Evolutionary conservation across 106 monocot species (phyloP).

Genomic region (Acorus gramineus): DNA sequence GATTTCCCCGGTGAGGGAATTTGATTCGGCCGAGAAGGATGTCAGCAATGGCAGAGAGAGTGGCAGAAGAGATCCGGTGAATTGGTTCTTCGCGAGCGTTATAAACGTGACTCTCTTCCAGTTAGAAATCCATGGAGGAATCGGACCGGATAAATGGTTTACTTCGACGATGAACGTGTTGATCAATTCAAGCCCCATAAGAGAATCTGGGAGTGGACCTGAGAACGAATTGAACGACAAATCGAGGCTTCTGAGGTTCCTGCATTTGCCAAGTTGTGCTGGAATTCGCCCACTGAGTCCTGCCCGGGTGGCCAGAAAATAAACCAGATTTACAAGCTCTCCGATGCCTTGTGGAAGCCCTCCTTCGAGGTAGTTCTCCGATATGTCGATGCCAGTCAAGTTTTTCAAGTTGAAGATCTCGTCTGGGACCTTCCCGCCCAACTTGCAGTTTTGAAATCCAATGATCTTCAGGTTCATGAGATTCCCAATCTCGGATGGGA

Average conservation of each 20-base stretch:
- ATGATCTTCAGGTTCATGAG: constrained; percentile 43
- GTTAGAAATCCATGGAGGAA: constrained; percentile 61
- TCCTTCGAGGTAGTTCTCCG: constrained; percentile 67
- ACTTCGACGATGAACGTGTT: constrained; percentile 60
- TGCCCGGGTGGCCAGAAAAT: constrained; percentile 49
- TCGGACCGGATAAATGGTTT: constrained; percentile 58
- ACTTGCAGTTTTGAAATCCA: constrained; percentile 44
- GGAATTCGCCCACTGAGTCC: constrained; percentile 70
- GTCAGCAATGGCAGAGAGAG: constrained; percentile 35
- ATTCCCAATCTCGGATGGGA: constrained; percentile 70
- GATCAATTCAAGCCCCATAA: constrained; percentile 42
- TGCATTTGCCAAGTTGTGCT: constrained; percentile 45
- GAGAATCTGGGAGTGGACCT: constrained; percentile 55
- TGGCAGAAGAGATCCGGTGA: constrained; percentile 54
- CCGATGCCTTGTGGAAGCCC: constrained; percentile 59
- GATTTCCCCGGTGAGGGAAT: constrained; percentile 70
- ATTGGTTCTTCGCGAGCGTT: constrained; percentile 57
- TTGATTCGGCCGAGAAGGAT: constrained; percentile 73
- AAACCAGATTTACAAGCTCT: constrained; percentile 39
- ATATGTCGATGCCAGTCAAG: constrained; percentile 61
- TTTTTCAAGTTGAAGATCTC: constrained; percentile 46
- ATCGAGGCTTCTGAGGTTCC: constrained; percentile 47
- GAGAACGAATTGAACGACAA: constrained; percentile 79
- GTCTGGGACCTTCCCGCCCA: constrained; percentile 51
- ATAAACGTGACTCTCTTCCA: constrained; percentile 50